Percentiles rank a stretch among this genome's conserved stretches.
Conservation (phyloP, 768 basidiomycete species). For the Boletus fagicola region DNA sequence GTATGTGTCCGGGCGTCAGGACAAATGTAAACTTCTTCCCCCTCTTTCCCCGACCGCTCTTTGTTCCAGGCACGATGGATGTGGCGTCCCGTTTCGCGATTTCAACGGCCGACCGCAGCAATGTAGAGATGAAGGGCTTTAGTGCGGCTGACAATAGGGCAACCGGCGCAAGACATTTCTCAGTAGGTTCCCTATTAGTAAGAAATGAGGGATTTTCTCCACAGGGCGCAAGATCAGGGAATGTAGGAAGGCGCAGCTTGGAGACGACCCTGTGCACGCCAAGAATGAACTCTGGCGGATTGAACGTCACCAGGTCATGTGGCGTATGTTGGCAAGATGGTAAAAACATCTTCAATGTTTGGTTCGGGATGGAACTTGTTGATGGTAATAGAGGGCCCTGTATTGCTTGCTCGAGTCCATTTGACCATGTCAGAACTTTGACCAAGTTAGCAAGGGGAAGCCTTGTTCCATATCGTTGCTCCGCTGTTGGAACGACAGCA, state of each 20-base stretch:
- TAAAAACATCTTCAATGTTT: slow-evolving; percentile 2
- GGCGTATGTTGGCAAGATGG: slow-evolving; percentile 18
- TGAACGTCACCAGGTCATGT: slow-evolving; percentile 22
- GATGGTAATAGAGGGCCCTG: slow-evolving; percentile 4
- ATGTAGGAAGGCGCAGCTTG: slow-evolving; percentile 22
- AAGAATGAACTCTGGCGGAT: slow-evolving; percentile 30
- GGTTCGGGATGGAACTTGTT: slow-evolving; percentile 3
- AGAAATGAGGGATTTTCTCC: slow-evolving; percentile 11
- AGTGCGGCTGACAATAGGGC: slow-evolving; percentile 38
- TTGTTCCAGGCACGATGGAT: slow-evolving; percentile 19
- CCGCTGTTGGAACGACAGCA: slow-evolving; percentile 20
- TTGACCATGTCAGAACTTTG: slow-evolving; percentile 13
- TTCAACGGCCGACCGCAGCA: slow-evolving; percentile 36
- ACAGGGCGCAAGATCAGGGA: slow-evolving; percentile 13
- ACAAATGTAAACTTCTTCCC: slow-evolving; percentile 26
- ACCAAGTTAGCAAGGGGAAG: slow-evolving; percentile 22
- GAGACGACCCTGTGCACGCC: slow-evolving; percentile 25
- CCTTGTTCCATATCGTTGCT: slow-evolving; percentile 19
- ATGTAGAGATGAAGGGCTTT: slow-evolving; percentile 32
- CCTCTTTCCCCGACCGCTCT: slow-evolving; percentile 21
- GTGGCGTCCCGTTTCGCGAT: slow-evolving; percentile 33
- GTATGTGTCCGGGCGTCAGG: no score
- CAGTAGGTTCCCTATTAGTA: slow-evolving; percentile 17
- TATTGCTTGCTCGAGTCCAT: slow-evolving; percentile 19
- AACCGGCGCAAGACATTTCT: slow-evolving; percentile 33